Percentiles rank a stretch among this genome's conserved stretches.
Evolutionary conservation across 2,329 filamentous ascomycete genomes (phyloP).

Genomic region (Cladosporium sp.): DNA sequence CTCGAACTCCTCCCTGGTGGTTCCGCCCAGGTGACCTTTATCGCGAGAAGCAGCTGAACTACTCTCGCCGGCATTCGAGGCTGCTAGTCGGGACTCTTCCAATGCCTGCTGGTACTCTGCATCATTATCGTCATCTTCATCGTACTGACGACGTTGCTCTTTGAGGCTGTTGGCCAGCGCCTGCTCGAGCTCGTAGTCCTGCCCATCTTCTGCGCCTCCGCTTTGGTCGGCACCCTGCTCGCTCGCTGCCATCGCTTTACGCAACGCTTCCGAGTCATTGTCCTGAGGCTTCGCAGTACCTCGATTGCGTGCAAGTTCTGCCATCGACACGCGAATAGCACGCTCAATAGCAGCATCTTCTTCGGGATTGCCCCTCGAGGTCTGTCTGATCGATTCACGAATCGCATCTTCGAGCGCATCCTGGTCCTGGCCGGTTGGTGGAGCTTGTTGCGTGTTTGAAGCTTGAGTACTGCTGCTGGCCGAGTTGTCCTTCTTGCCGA

Average conservation of each 20-base stretch:
- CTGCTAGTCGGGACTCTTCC: constrained; percentile 12
- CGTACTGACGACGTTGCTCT: constrained; percentile 33
- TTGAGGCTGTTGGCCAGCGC: constrained; percentile 42
- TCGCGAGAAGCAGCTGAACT: constrained; percentile 20
- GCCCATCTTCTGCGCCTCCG: neutral
- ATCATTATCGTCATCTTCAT: constrained; percentile 17
- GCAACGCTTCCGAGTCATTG: constrained; percentile 30
- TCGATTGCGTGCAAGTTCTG: constrained; percentile 53
- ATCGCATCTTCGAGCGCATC: constrained; percentile 69
- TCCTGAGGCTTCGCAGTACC: constrained; percentile 39
- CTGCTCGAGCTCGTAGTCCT: constrained; percentile 40
- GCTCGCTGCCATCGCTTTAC: constrained; percentile 49
- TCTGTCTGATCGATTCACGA: constrained; percentile 62
- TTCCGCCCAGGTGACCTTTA: constrained; percentile 26
- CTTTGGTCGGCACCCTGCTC: constrained; percentile 34
- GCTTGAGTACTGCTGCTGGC: neutral
- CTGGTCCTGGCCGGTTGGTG: neutral
- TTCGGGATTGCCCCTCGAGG: constrained; percentile 62
- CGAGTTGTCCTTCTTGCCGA: neutral
- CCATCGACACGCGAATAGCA: constrained; percentile 69
- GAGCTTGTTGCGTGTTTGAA: neutral
- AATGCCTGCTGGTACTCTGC: constrained; percentile 19
- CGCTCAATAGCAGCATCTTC: constrained; percentile 70
- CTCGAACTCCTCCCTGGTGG: constrained; percentile 23
- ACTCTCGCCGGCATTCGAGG: constrained; percentile 9